A percentile compares a stretch with the other conserved stretches of the same genome.
Conservation (phyloP, 768 basidiomycete species). For the Dioszegia crocea region DNA sequence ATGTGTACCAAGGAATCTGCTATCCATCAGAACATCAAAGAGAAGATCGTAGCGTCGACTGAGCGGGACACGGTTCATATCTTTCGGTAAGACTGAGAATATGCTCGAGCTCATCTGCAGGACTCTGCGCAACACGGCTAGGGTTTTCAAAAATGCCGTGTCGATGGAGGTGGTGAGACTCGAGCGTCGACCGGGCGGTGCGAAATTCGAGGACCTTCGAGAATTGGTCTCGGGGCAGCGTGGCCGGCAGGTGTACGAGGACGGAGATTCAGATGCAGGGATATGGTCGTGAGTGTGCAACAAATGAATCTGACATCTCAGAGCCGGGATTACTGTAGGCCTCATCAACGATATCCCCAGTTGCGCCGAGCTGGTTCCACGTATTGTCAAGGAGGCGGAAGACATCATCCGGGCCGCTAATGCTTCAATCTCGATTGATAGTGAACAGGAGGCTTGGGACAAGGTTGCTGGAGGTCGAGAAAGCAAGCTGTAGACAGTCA, state of each 20-base stretch:
- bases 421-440: constrained; percentile 11
- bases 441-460: constrained; percentile 14
- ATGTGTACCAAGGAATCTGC: constrained; percentile 88
- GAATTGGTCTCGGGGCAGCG: constrained; percentile 55
- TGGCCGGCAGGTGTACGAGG: constrained; percentile 60
- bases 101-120: constrained; percentile 1
- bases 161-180: constrained; percentile 77
- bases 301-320: constrained; percentile 2
- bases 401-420: constrained; percentile 56
- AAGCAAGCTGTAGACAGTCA: constrained; percentile 18
- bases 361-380: constrained; percentile 64
- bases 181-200: constrained; percentile 74
- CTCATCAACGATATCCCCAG: constrained; percentile 76
- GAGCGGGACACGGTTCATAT: constrained; percentile 81
- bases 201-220: constrained; percentile 77
- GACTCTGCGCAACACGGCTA: constrained; percentile 31
- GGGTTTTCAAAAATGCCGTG: constrained; percentile 60
- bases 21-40: constrained; percentile 84
- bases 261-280: constrained; percentile 78
- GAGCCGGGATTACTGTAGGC: constrained; percentile 49
- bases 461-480: not conserved
- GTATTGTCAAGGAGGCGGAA: constrained; percentile 72
- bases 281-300: constrained; percentile 60
- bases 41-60: constrained; percentile 75
- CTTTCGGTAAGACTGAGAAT: constrained; percentile 57